These are phyloP conservation scores for Aphanomyces invadans DNA, from an alignment of 352 stramenopile genomes.

Conservation along the genomic window DNA sequence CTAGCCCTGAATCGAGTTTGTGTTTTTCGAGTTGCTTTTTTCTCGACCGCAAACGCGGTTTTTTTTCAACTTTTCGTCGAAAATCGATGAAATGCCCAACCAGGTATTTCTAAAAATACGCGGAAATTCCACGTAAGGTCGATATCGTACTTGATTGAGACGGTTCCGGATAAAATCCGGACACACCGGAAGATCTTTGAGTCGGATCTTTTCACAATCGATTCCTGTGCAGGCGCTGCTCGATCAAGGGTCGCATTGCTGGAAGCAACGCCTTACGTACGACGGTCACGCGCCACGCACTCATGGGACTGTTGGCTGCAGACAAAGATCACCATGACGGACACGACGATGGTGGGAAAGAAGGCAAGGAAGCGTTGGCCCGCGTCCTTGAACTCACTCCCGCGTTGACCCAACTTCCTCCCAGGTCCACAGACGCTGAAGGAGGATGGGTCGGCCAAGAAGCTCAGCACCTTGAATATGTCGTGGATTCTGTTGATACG, in stretches of 20 bases:
- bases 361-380: slow-evolving; percentile 8
- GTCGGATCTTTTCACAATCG: slow-evolving; percentile 16
- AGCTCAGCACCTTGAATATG: slow-evolving; percentile 63
- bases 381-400: slow-evolving; percentile 14
- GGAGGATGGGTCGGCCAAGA: slow-evolving; percentile 14
- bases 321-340: slow-evolving; percentile 1
- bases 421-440: background rate
- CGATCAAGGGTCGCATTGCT: background rate
- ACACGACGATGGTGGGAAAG: slow-evolving; percentile 2
- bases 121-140: background rate
- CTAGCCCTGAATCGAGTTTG: slow-evolving; percentile 1
- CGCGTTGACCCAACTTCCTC: slow-evolving; percentile 7
- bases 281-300: too few relatives aligned
- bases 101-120: background rate
- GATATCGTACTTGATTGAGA: too few relatives aligned
- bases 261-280: background rate
- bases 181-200: slow-evolving; percentile 12
- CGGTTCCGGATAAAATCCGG: slow-evolving; percentile 4
- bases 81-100: background rate
- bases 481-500: slow-evolving; percentile 68
- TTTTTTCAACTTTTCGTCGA: too few relatives aligned
- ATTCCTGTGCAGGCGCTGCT: slow-evolving; percentile 9
- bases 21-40: background rate
- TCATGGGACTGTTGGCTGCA: slow-evolving; percentile 16
- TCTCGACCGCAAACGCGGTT: too few relatives aligned